Evolutionary conservation across 2,329 filamentous ascomycete species (phyloP), one percentile per base, ranked within the genome.

Genomic region (Hypoxylon sp.): DNA sequence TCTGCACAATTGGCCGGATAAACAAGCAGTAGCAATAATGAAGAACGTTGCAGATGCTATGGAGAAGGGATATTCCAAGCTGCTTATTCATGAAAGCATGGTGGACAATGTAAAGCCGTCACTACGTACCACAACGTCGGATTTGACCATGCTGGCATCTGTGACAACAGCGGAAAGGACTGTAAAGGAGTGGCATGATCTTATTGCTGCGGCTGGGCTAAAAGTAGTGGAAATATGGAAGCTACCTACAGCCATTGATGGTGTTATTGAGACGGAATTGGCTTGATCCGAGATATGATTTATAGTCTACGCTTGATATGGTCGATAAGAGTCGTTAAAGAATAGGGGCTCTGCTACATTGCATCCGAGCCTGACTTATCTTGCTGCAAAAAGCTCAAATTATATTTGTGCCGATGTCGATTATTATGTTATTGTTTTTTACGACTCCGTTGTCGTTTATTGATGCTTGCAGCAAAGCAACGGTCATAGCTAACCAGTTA

Each of bases 71-170:
- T 79, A 82, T 65, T 82, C 80, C 4, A 80, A 81, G 54, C 35
- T 85, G 4, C 68, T 86, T 11, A 78, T 85, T 37, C 77, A 82
- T 44, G 81, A 83, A 64, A 78, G 76, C 31, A 66, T 82, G 10
- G 71, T 81, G 11, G 78, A 74, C 20, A 73, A 72, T 5, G 42
- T 74, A 8, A 76, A 75, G 20, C 75, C 79, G 0, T 75, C 74
- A 13, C 64, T 72, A 2, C 73, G 74, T 7, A 78, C 78, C 2
- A 79, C 79, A 1, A 73, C 73, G 0, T 77, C 79, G 22, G 81
- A 82, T 61, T 67, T 81, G 1, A 74, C 76, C 10, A 79, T 81
- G 79, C 76, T 82, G 75, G 73, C 73, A 2, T 75, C 72, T 17
- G 42, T 79, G 22, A 70, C 77, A 1, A 71, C 77, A 0, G 75